Conservation (phyloP, 495 filamentous ascomycete genomes). For the Bacidia gigantensis region DNA sequence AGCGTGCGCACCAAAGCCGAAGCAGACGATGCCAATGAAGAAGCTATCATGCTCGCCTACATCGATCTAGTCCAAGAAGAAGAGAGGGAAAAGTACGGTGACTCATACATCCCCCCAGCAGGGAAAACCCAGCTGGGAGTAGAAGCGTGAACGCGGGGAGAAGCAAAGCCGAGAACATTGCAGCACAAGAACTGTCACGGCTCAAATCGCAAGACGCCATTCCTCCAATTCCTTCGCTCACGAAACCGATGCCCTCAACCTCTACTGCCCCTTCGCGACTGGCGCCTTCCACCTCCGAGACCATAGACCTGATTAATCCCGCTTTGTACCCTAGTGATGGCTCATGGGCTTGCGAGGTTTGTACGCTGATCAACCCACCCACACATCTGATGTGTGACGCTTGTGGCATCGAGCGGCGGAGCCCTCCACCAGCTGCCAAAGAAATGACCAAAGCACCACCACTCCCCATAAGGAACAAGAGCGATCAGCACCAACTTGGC, state of each 20-base stretch:
- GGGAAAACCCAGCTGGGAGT: constrained; percentile 45
- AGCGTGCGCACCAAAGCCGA: constrained; percentile 75
- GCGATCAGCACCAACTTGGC: not conserved
- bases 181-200: not conserved
- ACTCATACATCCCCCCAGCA: constrained; percentile 51
- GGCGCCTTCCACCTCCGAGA: not conserved
- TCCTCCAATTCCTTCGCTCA: constrained; percentile 13
- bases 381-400: constrained; percentile 63
- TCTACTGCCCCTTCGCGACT: not conserved
- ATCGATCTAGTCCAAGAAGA: constrained; percentile 79
- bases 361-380: constrained; percentile 70
- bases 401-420: constrained; percentile 53
- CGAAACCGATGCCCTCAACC: constrained; percentile 12
- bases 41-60: constrained; percentile 75
- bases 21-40: constrained; percentile 80
- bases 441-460: not conserved
- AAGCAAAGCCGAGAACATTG: constrained; percentile 2
- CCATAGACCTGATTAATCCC: constrained; percentile 9
- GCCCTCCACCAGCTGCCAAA: constrained; percentile 16
- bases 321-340: constrained; percentile 13
- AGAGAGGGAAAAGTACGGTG: constrained; percentile 59
- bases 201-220: not conserved
- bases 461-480: not conserved
- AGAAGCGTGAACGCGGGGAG: constrained; percentile 10
- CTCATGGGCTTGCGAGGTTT: constrained; percentile 63